These are phyloP conservation scores for Camillea tinctor DNA, from an alignment of 2,329 filamentous ascomycete genomes.

Conservation along the genomic window DNA sequence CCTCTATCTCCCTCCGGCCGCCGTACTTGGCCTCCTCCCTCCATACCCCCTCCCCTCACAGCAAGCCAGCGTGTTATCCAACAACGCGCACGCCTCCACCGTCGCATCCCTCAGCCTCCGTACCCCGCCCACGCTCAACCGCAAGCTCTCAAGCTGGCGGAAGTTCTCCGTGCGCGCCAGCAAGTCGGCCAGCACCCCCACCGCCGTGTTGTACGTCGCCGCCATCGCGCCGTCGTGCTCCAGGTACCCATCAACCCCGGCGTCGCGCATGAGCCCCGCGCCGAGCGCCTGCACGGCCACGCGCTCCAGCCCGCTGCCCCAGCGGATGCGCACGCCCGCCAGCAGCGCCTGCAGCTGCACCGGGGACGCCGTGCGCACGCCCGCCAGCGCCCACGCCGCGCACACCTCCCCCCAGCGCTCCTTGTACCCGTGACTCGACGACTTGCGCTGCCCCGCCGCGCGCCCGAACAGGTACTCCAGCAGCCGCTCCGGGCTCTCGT, in stretches of 20 bases:
- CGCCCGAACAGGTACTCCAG: background rate
- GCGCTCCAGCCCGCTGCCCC: background rate
- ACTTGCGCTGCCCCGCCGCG: background rate
- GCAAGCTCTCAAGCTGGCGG: background rate
- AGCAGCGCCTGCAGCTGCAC: background rate
- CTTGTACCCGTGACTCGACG: background rate
- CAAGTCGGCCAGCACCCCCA: background rate
- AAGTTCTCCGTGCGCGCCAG: background rate
- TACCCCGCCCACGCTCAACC: background rate
- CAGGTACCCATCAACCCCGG: background rate
- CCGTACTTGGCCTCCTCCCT: no score
- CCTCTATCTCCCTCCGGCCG: no score
- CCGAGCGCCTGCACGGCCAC: background rate
- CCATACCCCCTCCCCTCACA: background rate
- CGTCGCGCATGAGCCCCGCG: background rate
- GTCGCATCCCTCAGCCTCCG: background rate
- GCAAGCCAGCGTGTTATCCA: background rate
- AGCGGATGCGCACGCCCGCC: background rate
- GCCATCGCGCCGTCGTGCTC: background rate
- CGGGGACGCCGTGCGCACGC: background rate
- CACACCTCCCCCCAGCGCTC: background rate
- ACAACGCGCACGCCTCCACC: background rate
- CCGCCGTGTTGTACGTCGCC: background rate
- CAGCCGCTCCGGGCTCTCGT: background rate
- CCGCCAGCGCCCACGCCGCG: background rate